Base-by-base conservation (phyloP, 2,329 filamentous ascomycete genomes). In the Ophiostoma triangulosporum region DNA sequence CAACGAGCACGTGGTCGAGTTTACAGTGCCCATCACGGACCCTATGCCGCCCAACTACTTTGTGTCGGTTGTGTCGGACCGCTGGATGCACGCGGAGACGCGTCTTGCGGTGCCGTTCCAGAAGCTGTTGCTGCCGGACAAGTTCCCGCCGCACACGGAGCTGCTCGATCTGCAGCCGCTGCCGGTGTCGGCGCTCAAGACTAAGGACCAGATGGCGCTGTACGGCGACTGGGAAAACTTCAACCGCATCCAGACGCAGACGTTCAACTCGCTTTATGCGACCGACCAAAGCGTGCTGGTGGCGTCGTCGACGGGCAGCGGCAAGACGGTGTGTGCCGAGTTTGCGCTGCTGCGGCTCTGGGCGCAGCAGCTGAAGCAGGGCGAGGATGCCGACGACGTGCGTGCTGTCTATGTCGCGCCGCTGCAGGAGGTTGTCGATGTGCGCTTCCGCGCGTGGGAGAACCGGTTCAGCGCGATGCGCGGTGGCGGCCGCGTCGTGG, bases 31-130 rank as follows among this genome's bases (percentile, higher is more conserved):
- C 0, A 95, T 98, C 60, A 90, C 88, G 0, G 93, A 98, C 61
- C 94, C 94, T 0, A 95, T 97, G 86, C 93, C 93, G 14, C 93
- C 94, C 0, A 95, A 98, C 67, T 98, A 98, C 71, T 98, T 98
- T 70, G 88, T 98, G 62, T 93, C 89, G 0, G 80, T 98, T 36
- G 72, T 96, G 20, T 97, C 91, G 3, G 93, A 98, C 67, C 78
- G 93, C 60, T 98, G 93, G 93, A 96, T 98, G 88, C 88, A 95
- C 65, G 88, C 91, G 0, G 90, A 98, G 70, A 95, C 90, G 1
- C 89, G 90, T 64, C 73, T 98, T 52, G 85, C 91, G 0, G 85
- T 98, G 2, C 91, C 90, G 0, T 97, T 98, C 72, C 86, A 95
- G 66, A 96, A 96, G 66, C 75, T 98, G 27, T 86, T 95, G 43